Base-by-base conservation (phyloP, 1,284 basidiomycete species). In the Phylloporus sp. region DNA sequence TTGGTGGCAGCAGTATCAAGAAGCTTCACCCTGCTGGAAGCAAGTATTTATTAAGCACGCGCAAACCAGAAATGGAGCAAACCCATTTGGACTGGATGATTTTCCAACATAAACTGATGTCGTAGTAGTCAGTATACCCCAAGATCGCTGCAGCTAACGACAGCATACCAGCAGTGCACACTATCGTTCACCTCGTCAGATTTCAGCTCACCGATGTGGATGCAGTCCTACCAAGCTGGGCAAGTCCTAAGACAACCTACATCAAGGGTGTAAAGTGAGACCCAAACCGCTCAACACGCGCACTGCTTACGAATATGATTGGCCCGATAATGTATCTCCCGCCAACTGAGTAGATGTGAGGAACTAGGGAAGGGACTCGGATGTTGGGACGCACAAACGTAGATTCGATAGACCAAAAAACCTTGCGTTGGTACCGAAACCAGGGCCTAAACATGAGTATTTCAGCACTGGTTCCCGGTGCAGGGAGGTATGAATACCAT, bases 271-370 rank as follows among this genome's bases (percentile, higher is more conserved):
- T 31, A 15, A n/a, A 31, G 28, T 28, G 22, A 51, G 47, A 40
- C 13, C 24, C 13, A 24, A 40, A 39, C 28, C 57, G 3, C 10
- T 6, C 28, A 34, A 46, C 22, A n/a, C 10, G 34, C 11, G 55
- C 6, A 12, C 39, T 20, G 12, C 58, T 26, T 29, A 72, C 70
- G 44, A 51, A 71, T 61, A 68, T 12, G 8, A 65, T 1, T 5
- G 52, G 59, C 6, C 20, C 37, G 7, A 58, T 0, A 17, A 70
- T 34, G 8, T 56, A 59, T 18, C 47, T 71, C 18, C 13, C 22
- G 22, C 61, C 65, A 28, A 70, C 68, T 37, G 34, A 37, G 34
- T 37, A 15, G 15, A 8, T 15, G 15, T 37, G 34, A 37, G 34
- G 34, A 15, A 37, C 34, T 10, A 37, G 34, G 34, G 34, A 37